Evolutionary conservation across 352 stramenopile species (phyloP), one percentile per base, ranked within the genome.

Genomic region (Globisporangium carolinianum): DNA sequence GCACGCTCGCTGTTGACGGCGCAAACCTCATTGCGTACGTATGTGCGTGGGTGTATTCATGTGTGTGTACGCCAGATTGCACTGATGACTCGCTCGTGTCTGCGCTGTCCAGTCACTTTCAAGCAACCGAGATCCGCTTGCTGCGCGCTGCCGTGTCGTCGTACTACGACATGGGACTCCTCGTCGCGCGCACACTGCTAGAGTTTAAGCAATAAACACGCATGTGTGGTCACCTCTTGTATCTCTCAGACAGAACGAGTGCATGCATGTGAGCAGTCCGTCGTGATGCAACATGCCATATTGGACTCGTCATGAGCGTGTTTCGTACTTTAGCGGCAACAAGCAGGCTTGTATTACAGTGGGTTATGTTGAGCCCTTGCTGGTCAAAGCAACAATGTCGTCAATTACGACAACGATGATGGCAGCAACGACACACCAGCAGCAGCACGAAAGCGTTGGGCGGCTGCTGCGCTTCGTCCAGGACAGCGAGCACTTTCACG

Each of bases 91-190:
- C 2, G 24, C 24, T 32, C 24, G 24, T 32, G 24, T 24, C 24
- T 24, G 24, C 24, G 24, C 24, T 24, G 24, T 66, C 54, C 60
- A 95, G 85, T 42, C 79, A 87, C 61, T 92, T 93, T 61, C 66
- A 89, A 58, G 82, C 85, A 35, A 91, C 79, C 50, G 85, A 95
- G 63, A 85, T 91, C 55, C 83, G 85, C 53, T 65, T 95, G 58
- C 68, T 95, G 59, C 85, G 85, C 53, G 85, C 84, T 17, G 85
- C 85, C 5, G 85, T 92, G 47, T 89, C 83, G 35, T 95, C 85
- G 8, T 95, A 91, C 61, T 95, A 93, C 61, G 85, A 95, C 53
- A 95, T 95, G 83, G 72, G 75, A 35, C 63, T 91, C 43, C 67
- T 95, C 50, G 68, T 85, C 14, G 65, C 80, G 18, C 79, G 83